phyloP scores from a whole-genome alignment of 2,329 filamentous ascomycete genomes.

The Raffaelea deltoideospora region DNA sequence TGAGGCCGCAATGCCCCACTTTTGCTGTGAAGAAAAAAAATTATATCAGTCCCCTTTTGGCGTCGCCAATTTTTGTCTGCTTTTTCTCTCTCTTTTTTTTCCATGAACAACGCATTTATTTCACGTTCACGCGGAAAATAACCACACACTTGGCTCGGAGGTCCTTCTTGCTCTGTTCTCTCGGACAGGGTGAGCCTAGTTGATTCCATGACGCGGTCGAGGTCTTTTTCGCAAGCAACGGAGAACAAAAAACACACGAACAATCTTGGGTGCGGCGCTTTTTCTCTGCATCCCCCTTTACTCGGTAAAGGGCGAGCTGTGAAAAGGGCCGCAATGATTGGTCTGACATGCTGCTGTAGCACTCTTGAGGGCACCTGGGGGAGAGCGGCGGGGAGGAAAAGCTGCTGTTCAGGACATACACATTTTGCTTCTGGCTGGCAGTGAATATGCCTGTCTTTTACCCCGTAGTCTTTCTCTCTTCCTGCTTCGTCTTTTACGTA shows the following conservation, averaged over 20 bases:
- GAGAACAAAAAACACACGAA: slow-evolving; percentile 25
- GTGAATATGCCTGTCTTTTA: too few species aligned
- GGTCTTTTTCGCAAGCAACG: slow-evolving; percentile 27
- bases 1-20: slow-evolving; percentile 4
- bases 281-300: slow-evolving; percentile 16
- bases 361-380: too few species aligned
- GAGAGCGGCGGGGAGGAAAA: too few species aligned
- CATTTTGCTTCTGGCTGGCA: too few species aligned
- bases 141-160: slow-evolving; percentile 28
- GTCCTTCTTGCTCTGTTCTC: too few species aligned
- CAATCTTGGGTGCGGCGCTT: slow-evolving; percentile 38
- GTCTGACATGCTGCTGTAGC: too few species aligned
- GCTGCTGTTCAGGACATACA: too few species aligned
- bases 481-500: too few species aligned
- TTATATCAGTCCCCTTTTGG: too few species aligned
- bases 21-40: slow-evolving; percentile 1
- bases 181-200: too few species aligned
- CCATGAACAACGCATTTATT: slow-evolving; percentile 31
- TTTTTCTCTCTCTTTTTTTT: slow-evolving; percentile 17
- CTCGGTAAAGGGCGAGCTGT: slow-evolving; percentile 19
- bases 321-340: slow-evolving; percentile 36
- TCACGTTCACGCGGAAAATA: slow-evolving; percentile 31
- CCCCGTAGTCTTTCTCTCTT: too few species aligned
- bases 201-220: slow-evolving; percentile 27
- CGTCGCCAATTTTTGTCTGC: slow-evolving; percentile 6